Evolutionary conservation across 306 rosid species (phyloP).

Genomic region (Boehmeria nivea): DNA sequence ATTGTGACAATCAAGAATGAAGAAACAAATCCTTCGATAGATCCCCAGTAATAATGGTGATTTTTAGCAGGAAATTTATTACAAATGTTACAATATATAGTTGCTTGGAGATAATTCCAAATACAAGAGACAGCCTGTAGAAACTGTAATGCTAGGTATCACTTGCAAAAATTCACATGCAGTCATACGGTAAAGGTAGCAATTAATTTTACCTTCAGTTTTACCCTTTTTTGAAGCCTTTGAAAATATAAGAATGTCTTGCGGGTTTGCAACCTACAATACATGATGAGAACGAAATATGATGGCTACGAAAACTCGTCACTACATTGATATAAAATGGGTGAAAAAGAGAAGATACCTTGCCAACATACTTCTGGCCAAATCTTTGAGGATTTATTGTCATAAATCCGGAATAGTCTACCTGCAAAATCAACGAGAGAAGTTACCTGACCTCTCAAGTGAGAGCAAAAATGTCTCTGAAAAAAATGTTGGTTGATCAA

Average conservation of each 20-base stretch:
- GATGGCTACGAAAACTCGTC: constrained; percentile 22
- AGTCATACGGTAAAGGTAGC: too few species aligned
- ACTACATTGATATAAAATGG: constrained; percentile 23
- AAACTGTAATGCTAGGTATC: too few species aligned
- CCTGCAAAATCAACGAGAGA: constrained; percentile 47
- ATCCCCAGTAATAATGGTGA: too few species aligned
- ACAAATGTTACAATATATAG: too few species aligned
- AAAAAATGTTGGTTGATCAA: not conserved
- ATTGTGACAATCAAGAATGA: not conserved
- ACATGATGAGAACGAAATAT: constrained; percentile 21
- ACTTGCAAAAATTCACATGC: too few species aligned
- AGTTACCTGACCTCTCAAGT: not conserved
- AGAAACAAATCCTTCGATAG: too few species aligned
- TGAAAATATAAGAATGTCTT: constrained; percentile 94
- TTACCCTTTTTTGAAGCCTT: constrained; percentile 74
- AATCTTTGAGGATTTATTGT: constrained; percentile 97
- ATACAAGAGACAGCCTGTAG: too few species aligned
- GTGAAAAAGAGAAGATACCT: constrained; percentile 49
- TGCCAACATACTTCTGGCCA: constrained; percentile 99
- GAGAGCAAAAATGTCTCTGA: not conserved
- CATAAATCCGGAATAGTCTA: constrained; percentile 97
- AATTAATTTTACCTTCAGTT: constrained; percentile 53
- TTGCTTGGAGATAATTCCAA: too few species aligned
- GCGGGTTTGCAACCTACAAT: constrained; percentile 93
- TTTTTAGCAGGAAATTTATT: too few species aligned